A percentile compares a stretch with the other conserved stretches of the same genome.
phyloP scores from a whole-genome alignment of 345 rosid genomes.

The Eucalyptus cladocalyx region DNA sequence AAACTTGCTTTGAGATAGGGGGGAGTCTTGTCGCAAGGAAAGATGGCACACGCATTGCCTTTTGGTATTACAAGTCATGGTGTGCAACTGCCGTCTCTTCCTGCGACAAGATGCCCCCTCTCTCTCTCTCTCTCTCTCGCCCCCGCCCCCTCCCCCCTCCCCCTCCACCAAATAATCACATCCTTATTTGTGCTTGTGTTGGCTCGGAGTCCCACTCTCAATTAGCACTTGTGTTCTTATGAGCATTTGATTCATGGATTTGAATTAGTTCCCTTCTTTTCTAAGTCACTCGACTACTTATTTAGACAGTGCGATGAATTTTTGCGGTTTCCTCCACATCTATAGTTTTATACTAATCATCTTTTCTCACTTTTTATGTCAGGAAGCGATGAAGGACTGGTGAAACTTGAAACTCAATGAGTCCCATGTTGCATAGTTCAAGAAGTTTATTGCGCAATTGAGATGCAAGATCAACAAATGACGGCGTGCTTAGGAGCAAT shows the following conservation, averaged over 20 bases:
- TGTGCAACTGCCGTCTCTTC: background rate
- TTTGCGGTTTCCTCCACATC: background rate
- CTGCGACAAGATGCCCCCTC: background rate
- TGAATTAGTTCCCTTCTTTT: background rate
- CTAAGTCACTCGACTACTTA: background rate
- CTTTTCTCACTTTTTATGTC: background rate
- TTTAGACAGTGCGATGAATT: background rate
- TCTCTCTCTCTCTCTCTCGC: background rate
- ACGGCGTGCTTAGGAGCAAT: background rate
- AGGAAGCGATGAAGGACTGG: background rate
- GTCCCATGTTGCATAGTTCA: background rate
- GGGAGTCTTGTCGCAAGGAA: background rate
- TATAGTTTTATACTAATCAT: background rate
- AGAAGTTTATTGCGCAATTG: background rate
- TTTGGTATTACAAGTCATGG: background rate
- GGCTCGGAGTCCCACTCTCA: background rate
- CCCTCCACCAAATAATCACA: background rate
- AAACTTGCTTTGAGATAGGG: background rate
- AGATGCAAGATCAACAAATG: background rate
- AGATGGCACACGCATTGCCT: background rate
- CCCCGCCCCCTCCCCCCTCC: background rate
- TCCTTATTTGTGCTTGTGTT: background rate
- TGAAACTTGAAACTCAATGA: background rate
- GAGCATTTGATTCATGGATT: background rate
- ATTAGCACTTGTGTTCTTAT: background rate